phyloP scores from a whole-genome alignment of 2,329 filamentous ascomycete species.

The Aureobasidium sp. region DNA sequence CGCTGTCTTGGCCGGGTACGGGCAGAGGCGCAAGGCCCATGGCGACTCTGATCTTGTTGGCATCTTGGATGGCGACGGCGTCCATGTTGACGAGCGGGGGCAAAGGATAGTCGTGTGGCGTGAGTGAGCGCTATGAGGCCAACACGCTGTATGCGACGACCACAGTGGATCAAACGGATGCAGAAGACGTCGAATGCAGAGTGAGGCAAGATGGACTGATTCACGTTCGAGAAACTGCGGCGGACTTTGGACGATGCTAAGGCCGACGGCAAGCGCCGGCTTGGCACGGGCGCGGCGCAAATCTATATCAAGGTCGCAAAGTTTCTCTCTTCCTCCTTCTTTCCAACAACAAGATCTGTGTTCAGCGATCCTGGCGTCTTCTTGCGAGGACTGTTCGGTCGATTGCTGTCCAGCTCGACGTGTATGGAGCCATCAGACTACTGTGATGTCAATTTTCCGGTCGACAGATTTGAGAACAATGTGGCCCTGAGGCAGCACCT shows the following conservation, averaged over 20 bases:
- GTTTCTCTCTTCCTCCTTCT: slow-evolving; percentile 30
- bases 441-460: slow-evolving; percentile 80
- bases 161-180: not conserved
- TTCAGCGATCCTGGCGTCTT: slow-evolving; percentile 63
- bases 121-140: not conserved
- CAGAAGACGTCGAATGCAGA: not conserved
- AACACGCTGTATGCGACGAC: not conserved
- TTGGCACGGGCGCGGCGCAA: slow-evolving; percentile 1
- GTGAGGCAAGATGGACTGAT: not conserved
- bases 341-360: slow-evolving; percentile 69
- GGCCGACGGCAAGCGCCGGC: slow-evolving; percentile 2
- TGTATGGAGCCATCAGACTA: slow-evolving; percentile 66
- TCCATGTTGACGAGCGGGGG: slow-evolving; percentile 28
- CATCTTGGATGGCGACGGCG: slow-evolving; percentile 74
- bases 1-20: slow-evolving; percentile 58
- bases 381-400: slow-evolving; percentile 55
- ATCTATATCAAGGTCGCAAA: slow-evolving; percentile 16
- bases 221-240: not conserved
- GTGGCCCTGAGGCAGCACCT: slow-evolving; percentile 45
- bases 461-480: slow-evolving; percentile 92
- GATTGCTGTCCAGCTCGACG: slow-evolving; percentile 84
- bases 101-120: not conserved
- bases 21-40: slow-evolving; percentile 87
- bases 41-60: slow-evolving; percentile 82
- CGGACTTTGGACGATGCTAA: slow-evolving; percentile 11